phyloP scores from a whole-genome alignment of 176 grass and related monocot genomes.

The Phragmites australis region DNA sequence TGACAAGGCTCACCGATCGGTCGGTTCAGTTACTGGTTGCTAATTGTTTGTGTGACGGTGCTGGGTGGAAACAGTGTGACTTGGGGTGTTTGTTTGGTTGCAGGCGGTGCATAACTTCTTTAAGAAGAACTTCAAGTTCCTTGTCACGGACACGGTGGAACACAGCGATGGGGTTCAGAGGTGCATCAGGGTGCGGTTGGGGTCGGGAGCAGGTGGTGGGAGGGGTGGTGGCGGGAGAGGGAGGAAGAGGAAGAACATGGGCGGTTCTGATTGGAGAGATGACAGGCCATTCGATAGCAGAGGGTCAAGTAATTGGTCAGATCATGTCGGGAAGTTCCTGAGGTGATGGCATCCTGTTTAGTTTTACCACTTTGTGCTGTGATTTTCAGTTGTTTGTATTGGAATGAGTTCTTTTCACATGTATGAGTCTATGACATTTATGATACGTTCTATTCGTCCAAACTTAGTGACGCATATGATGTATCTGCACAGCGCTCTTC shows the following conservation, averaged over 20 bases:
- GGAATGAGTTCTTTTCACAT: neutral
- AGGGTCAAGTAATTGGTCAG: conserved; percentile 72
- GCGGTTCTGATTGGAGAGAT: conserved; percentile 53
- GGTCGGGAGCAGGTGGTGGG: conserved; percentile 50
- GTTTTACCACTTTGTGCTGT: neutral
- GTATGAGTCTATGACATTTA: neutral
- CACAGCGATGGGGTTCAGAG: conserved; percentile 63
- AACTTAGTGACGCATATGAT: neutral
- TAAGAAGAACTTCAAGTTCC: conserved; percentile 82
- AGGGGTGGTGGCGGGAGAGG: conserved; percentile 52
- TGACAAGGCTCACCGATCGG: conserved; percentile 82
- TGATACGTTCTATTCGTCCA: neutral
- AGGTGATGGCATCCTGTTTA: conserved; percentile 50
- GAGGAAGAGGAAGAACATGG: conserved; percentile 71
- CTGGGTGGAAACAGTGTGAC: neutral
- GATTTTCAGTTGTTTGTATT: neutral
- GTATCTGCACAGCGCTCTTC: neutral
- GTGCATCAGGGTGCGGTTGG: conserved; percentile 72
- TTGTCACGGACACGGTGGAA: conserved; percentile 88
- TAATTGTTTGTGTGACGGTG: neutral
- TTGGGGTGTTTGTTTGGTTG: conserved; percentile 20
- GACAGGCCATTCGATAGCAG: conserved; percentile 77
- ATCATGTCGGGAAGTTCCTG: conserved; percentile 75
- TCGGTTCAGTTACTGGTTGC: conserved; percentile 37
- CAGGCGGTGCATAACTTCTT: conserved; percentile 92